Percentiles rank a stretch among this genome's conserved stretches.
Evolutionary conservation across 129 eudicot species (phyloP).

Genomic region (Kitagawia praeruptora): DNA sequence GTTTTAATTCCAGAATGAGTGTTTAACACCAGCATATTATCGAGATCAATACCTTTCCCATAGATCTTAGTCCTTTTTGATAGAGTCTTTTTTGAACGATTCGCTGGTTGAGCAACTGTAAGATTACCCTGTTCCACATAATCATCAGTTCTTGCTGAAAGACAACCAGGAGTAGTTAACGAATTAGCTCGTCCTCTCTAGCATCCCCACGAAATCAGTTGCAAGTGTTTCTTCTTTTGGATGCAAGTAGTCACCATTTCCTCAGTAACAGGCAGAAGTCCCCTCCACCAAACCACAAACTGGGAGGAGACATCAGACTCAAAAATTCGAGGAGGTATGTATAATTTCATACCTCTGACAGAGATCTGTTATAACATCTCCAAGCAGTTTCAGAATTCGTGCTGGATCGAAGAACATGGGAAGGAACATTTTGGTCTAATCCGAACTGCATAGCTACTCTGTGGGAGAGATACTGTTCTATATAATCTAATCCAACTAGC

Average conservation of each 20-base stretch:
- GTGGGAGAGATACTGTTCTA: background rate
- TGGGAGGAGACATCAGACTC: slow-evolving; percentile 24
- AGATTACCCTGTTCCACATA: background rate
- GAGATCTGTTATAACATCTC: background rate
- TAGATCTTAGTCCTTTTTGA: background rate
- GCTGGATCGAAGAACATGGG: background rate
- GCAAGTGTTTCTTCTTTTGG: background rate
- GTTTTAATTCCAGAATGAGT: background rate
- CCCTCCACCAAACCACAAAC: slow-evolving; percentile 43
- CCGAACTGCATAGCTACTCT: slow-evolving; percentile 5
- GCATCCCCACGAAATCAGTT: background rate
- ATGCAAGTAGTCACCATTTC: background rate
- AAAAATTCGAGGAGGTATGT: slow-evolving; percentile 8
- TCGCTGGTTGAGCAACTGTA: background rate
- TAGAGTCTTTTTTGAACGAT: background rate
- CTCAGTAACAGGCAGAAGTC: background rate
- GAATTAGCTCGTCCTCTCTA: background rate
- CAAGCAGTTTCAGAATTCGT: background rate
- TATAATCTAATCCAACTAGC: background rate
- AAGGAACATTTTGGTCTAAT: background rate
- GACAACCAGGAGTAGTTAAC: too few species aligned
- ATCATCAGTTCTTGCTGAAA: too few species aligned
- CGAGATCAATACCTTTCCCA: background rate
- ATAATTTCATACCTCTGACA: background rate
- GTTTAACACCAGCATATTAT: background rate